phyloP scores from a whole-genome alignment of 2,329 filamentous ascomycete species.

The Colletotrichum lentis region DNA sequence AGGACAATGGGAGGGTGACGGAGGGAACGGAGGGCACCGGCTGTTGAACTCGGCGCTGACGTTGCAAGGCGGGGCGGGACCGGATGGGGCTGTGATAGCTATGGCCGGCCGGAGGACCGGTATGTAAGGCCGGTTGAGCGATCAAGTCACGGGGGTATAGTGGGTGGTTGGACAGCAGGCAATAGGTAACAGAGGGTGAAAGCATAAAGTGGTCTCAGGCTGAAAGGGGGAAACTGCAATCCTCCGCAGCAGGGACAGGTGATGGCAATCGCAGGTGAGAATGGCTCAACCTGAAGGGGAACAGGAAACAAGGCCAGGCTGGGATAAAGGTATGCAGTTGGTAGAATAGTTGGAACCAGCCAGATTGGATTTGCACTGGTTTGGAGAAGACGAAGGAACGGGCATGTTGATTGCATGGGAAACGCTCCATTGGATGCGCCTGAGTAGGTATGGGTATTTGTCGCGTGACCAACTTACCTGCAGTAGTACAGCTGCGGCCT shows the following conservation, averaged over 20 bases:
- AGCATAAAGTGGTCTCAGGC: slow-evolving; percentile 12
- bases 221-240: neutral
- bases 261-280: slow-evolving; percentile 5
- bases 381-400: slow-evolving; percentile 1
- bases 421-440: slow-evolving; percentile 20
- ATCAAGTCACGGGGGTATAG: neutral
- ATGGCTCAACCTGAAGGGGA: neutral
- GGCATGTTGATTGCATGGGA: slow-evolving; percentile 10
- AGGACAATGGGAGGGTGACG: neutral
- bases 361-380: slow-evolving; percentile 4
- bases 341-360: slow-evolving; percentile 10
- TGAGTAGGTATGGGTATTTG: slow-evolving; percentile 27
- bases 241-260: neutral
- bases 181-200: slow-evolving; percentile 1
- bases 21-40: slow-evolving; percentile 15
- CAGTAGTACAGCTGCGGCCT: slow-evolving; percentile 33
- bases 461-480: slow-evolving; percentile 32
- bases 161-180: neutral
- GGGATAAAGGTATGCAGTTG: slow-evolving; percentile 13
- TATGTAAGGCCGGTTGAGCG: slow-evolving; percentile 6
- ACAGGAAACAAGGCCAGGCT: slow-evolving; percentile 7
- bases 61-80: slow-evolving; percentile 23
- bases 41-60: slow-evolving; percentile 23
- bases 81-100: slow-evolving; percentile 12
- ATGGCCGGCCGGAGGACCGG: slow-evolving; percentile 10